Evolutionary conservation across 352 stramenopile genomes (phyloP), one percentile per base, ranked within the genome.

Genomic region (Phytophthora cajani): DNA sequence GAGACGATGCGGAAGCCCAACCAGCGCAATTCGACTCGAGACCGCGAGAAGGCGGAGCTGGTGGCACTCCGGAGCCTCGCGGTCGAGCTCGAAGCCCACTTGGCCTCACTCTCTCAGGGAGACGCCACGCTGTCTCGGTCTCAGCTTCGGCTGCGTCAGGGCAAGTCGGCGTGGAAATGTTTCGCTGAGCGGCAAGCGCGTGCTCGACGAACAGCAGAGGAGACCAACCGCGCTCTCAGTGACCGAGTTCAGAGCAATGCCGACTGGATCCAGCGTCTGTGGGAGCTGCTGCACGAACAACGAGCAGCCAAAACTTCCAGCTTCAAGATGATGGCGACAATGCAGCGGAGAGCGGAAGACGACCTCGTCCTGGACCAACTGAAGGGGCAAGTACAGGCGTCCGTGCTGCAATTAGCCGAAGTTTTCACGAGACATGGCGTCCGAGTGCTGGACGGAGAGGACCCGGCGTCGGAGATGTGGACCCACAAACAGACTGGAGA

Each of bases 211-310:
- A 17, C 19, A 58, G 47, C 65, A 12, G 42, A 74, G 36, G 42
- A 51, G 6, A 67, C 47, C n/a, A 75, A 71, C 46, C 21, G 33
- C 3, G 33, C 10, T 1, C 46, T 75, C 9, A 62, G 61, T 5
- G 63, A 52, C 1, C 42, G n/a, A 10, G 69, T 65, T 2, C 63
- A 76, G 58, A 58, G 27, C 46, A 78, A 78, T 42, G 70, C 70
- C 16, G 70, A 77, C 60, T 77, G 71, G 71, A 74, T 77, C 51
- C 64, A 77, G 30, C 70, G 70, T 7, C 60, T 73, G 9, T 77
- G 66, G 66, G 67, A 69, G 47, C 57, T 78, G 14, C 62, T 74
- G 25, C 30, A 50, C 33, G 66, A 78, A 54, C 60, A 60, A 19
- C 57, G 30, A 46, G 54, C 14, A 12, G 21, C 44, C 27, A 32